Evolutionary conservation across 371 early-diverging fungal species (phyloP), one percentile per base, ranked within the genome.

Genomic region (Mortierella sp.): DNA sequence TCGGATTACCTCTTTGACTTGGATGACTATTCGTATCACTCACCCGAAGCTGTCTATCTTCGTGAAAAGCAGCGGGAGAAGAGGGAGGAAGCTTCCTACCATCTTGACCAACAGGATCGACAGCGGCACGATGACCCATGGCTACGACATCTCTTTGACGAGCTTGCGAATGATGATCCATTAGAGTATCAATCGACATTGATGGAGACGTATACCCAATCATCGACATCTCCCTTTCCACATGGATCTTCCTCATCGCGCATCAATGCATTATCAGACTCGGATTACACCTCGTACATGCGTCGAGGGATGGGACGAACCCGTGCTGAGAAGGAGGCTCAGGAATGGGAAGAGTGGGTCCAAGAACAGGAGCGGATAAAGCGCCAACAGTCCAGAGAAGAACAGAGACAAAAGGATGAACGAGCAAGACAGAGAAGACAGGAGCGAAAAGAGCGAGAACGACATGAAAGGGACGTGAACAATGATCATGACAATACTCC

Each of bases 241-340:
- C 19, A 31, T 10, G 10, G 22, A 17, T 22, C 54, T 10, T 54
- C 54, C 44, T 39, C 54, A 19, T 53, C 39, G 14, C 19, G 39
- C 2, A 40, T 56, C 55, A 45, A 69, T 41, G 13, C 57, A 16
- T 34, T 69, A 34, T 53, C 57, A 0, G 70, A 69, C 17, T 63
- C 45, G 1, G 46, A 40, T 16, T 69, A 69, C 78, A 46, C 79
- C 59, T 16, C 52, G 37, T 51, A 57, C 44, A 44, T 71, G 80
- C 60, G 64, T 60, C 29, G 67, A 57, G 54, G 71, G n/a, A 51
- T 81, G 73, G 46, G 74, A 56, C 49, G 67, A 55, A 27, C 87
- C 89, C 52, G 87, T 87, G 70, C 91, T 2, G 59, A 54, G 92
- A 65, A 95, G 93, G 86, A 94, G 93, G 81, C 94, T 92, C 73